phyloP scores from a whole-genome alignment of 352 stramenopile genomes.

The Globisporangium splendens region DNA sequence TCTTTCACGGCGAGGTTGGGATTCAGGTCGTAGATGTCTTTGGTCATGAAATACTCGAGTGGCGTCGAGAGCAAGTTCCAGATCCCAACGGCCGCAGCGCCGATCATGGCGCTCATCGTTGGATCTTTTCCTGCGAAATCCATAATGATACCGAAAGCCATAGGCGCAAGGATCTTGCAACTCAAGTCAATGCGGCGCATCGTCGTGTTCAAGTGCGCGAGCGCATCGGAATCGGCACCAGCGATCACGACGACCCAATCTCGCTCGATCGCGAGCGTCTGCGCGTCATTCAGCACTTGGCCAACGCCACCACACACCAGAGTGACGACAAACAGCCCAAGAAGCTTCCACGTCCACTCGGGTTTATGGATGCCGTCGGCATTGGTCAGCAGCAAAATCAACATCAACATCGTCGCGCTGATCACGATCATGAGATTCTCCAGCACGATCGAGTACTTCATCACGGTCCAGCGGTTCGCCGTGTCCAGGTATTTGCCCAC shows the following conservation, averaged over 20 bases:
- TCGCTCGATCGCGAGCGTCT: slow-evolving; percentile 76
- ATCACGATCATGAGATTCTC: slow-evolving; percentile 79
- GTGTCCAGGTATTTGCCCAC: slow-evolving; percentile 61
- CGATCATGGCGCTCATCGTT: slow-evolving; percentile 60
- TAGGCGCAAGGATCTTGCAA: slow-evolving; percentile 73
- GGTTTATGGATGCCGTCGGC: slow-evolving; percentile 50
- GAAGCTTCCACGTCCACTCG: slow-evolving; percentile 46
- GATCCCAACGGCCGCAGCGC: slow-evolving; percentile 53
- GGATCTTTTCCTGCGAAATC: slow-evolving; percentile 63
- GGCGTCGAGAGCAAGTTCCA: slow-evolving; percentile 82
- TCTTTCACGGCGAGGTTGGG: slow-evolving; percentile 40
- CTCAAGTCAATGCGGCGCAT: slow-evolving; percentile 81
- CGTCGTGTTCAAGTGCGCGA: slow-evolving; percentile 69
- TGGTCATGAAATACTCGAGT: slow-evolving; percentile 73
- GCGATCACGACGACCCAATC: slow-evolving; percentile 88
- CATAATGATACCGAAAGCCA: slow-evolving; percentile 78
- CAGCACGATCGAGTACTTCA: slow-evolving; percentile 66
- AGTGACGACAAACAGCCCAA: slow-evolving; percentile 41
- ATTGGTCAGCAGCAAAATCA: slow-evolving; percentile 66
- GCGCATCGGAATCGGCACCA: slow-evolving; percentile 30
- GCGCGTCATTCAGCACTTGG: slow-evolving; percentile 71
- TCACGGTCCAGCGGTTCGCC: slow-evolving; percentile 62
- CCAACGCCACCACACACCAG: slow-evolving; percentile 66
- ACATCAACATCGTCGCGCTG: slow-evolving; percentile 52
- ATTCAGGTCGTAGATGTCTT: slow-evolving; percentile 59